Evolutionary conservation across 148 eudicot species (phyloP).

Genomic region (Rhododendron ovatum): DNA sequence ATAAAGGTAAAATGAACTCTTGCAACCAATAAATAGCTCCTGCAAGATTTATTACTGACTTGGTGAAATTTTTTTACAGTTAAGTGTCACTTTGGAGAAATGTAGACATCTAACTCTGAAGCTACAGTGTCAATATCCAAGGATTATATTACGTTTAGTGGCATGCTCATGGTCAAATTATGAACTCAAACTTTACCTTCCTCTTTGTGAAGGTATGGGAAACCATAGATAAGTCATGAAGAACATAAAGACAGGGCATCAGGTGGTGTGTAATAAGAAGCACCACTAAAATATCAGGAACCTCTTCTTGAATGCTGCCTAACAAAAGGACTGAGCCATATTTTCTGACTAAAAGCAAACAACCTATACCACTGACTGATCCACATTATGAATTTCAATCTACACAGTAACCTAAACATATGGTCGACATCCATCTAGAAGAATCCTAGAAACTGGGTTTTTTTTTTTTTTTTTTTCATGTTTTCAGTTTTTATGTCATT

Average conservation of each 20-base stretch:
- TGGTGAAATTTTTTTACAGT: background rate
- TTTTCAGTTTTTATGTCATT: background rate
- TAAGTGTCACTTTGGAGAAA: background rate
- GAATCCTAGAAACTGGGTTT: background rate
- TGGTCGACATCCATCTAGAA: background rate
- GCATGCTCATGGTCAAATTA: background rate
- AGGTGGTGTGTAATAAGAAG: background rate
- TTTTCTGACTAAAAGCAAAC: constrained; percentile 9
- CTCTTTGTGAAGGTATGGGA: background rate
- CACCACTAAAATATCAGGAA: background rate
- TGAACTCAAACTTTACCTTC: background rate
- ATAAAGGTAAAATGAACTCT: background rate
- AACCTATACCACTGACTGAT: background rate
- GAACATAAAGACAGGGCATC: background rate
- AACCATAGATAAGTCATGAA: background rate
- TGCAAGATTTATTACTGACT: background rate
- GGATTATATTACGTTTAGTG: background rate
- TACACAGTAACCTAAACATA: background rate
- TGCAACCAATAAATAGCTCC: background rate
- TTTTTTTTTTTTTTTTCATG: background rate
- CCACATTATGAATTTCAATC: background rate
- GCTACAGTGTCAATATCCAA: background rate
- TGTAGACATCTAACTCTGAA: background rate
- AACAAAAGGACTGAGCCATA: background rate
- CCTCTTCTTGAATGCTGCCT: background rate